Evolutionary conservation across 2,329 filamentous ascomycete genomes (phyloP).

Genomic region (Xylariaceae sp.): DNA sequence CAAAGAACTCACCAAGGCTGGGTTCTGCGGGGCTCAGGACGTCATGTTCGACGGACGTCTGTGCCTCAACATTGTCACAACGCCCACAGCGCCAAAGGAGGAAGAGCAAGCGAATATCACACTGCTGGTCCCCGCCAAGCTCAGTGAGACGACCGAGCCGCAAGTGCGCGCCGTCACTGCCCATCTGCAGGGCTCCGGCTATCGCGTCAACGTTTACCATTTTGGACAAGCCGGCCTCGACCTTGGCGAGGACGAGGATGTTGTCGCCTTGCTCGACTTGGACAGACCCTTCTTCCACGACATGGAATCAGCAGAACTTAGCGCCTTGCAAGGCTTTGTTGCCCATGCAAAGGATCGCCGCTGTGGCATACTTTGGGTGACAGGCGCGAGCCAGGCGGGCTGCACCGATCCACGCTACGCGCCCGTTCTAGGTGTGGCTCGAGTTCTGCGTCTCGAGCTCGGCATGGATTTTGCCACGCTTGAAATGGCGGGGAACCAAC

Average conservation of each 20-base stretch:
- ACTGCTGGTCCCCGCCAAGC: too few relatives aligned
- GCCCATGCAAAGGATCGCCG: neutral
- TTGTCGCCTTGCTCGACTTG: neutral
- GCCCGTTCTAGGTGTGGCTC: neutral
- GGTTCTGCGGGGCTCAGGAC: constrained; percentile 5
- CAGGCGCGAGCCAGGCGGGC: neutral
- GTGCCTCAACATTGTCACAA: neutral
- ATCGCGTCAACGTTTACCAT: too few relatives aligned
- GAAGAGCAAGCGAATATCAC: neutral
- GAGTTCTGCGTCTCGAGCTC: neutral
- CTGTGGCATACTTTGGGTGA: neutral
- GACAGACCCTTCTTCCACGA: neutral
- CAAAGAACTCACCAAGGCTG: constrained; percentile 1
- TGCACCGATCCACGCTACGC: neutral
- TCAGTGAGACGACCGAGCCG: neutral
- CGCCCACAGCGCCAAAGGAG: neutral
- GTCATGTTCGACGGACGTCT: neutral
- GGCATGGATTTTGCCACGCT: neutral
- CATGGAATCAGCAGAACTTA: neutral
- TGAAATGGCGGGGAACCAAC: neutral
- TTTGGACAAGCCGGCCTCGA: neutral
- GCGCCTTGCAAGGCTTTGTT: neutral
- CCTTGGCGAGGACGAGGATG: neutral
- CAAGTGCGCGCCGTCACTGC: neutral
- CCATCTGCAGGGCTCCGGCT: too few relatives aligned